Conservation (phyloP, 2,329 filamentous ascomycete genomes). For the Ilyonectria destructans region DNA sequence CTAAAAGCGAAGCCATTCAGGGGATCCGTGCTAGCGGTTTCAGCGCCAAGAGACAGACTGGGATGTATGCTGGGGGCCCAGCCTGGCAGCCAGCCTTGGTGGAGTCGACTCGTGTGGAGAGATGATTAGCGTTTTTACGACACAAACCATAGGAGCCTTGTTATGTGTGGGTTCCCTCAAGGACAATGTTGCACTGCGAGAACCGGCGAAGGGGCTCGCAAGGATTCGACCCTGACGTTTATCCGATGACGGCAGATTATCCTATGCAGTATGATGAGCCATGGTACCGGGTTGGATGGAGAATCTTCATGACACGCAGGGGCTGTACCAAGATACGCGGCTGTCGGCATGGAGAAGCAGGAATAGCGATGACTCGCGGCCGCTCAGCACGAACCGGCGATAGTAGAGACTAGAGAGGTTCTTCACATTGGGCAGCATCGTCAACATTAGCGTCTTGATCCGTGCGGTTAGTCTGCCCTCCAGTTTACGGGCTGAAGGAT, state of each 20-base stretch:
- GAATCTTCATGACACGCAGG: background rate
- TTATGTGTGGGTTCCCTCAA: no score
- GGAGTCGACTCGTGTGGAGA: background rate
- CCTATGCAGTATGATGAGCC: background rate
- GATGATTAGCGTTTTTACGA: no score
- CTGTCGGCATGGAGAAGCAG: background rate
- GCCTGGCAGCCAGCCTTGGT: background rate
- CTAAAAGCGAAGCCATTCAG: slow-evolving; percentile 1
- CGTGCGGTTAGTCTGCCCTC: no score
- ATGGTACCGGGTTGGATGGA: background rate
- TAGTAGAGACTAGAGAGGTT: background rate
- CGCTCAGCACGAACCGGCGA: background rate
- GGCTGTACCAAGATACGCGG: background rate
- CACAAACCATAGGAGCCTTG: no score
- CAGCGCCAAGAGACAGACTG: background rate
- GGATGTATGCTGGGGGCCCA: background rate
- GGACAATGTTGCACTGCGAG: no score
- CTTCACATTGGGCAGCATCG: background rate
- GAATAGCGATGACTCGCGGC: background rate
- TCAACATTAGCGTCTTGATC: no score
- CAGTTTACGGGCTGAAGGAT: no score
- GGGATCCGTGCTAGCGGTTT: slow-evolving; percentile 18
- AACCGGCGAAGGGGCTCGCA: no score
- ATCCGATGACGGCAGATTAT: no score
- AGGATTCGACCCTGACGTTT: no score